phyloP scores from a whole-genome alignment of 805 yeast genomes.

The Saccharomycopsis fodiens region DNA sequence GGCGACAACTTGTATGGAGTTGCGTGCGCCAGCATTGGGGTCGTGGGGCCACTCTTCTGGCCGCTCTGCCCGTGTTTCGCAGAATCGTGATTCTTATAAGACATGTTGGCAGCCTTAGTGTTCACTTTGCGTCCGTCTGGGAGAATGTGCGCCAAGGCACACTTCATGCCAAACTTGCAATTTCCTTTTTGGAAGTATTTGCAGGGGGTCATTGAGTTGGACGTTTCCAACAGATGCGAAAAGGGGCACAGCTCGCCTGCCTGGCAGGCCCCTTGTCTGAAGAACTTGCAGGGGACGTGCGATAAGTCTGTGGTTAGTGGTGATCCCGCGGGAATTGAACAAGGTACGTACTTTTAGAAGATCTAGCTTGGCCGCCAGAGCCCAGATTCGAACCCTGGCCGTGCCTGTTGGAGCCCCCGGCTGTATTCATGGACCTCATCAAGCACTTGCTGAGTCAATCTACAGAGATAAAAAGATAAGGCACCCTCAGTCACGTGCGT shows the following conservation, averaged over 20 bases:
- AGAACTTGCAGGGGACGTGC: conserved; percentile 96
- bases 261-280: conserved; percentile 86
- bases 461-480: not conserved
- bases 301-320: conserved; percentile 45
- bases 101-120: conserved; percentile 28
- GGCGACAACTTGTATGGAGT: not conserved
- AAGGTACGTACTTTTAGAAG: not conserved
- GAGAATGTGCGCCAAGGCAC: conserved; percentile 86
- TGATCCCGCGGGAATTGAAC: not conserved
- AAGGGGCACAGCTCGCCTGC: conserved; percentile 92
- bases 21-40: not conserved
- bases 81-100: not conserved
- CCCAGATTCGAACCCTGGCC: no score
- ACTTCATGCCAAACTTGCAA: conserved; percentile 89
- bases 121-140: conserved; percentile 86
- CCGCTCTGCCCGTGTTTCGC: not conserved
- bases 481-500: not conserved
- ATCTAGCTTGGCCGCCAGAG: not conserved
- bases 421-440: no score
- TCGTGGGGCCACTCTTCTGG: not conserved
- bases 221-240: conserved; percentile 63
- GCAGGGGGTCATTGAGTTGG: conserved; percentile 57
- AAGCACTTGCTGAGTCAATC: not conserved
- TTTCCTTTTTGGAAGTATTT: conserved; percentile 95
- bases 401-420: no score